Evolutionary conservation across 345 rosid species (phyloP), one percentile per base, ranked within the genome.

Genomic region (Eucalyptus urophylla): DNA sequence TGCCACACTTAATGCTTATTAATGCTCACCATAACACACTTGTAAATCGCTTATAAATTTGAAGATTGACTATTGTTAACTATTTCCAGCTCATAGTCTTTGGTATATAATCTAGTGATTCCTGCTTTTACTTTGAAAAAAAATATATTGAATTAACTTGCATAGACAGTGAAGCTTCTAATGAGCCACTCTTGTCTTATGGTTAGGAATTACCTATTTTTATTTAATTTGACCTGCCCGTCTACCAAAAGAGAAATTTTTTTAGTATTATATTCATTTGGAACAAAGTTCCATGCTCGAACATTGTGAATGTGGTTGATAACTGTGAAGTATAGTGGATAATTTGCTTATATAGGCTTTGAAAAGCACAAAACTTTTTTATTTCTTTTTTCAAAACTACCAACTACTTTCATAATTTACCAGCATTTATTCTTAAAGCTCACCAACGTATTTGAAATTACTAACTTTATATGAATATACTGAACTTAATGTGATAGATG

Each of bases 251-350:
- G 49, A 11, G 14, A 49, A 47, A 47, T 8, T 47, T 11, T 33
- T 33, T 33, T 37, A 49, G 49, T 49, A 49, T 49, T 49, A 49
- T 49, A 14, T 10, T 56, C 13, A 56, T 56, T 56, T 9, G 29
- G 29, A 56, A 56, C 29, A 56, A 56, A 56, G 62, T 56, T 56
- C 62, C 62, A 56, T 56, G 1, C 14, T 56, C 4, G 6, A 56
- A 56, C 27, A 22, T 56, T 56, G 62, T 56, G 62, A 10, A 56
- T 6, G 3, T 56, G 0, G 29, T 56, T 56, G 6, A 24, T 8
- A 56, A 56, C 12, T 56, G 13, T 24, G 0, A 1, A 56, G 3
- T 22, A 56, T 1, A 22, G 4, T 1, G 0, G 6, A 0, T 56
- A 56, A 56, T 24, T 56, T 56, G 13, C 62, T 56, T 0, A 56